Conservation (phyloP, 2,329 filamentous ascomycete species). For the Annulohypoxylon truncatum region DNA sequence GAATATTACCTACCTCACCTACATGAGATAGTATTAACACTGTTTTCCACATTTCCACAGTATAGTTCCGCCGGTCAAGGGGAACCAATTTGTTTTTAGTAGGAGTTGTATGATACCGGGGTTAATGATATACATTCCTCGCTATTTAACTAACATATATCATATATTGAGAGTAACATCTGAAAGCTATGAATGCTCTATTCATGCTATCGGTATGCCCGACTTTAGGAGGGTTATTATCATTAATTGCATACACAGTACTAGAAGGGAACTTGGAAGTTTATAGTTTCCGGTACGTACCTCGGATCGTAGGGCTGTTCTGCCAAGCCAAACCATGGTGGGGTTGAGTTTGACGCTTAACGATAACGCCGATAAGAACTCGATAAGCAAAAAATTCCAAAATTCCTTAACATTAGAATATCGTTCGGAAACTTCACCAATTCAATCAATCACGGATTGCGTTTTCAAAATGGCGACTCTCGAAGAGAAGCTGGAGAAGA, state of each 20-base stretch:
- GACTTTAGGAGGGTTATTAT: too few relatives aligned
- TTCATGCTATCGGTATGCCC: background rate
- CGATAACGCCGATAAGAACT: constrained; percentile 48
- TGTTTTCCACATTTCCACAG: constrained; percentile 6
- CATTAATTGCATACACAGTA: too few relatives aligned
- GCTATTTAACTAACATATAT: background rate
- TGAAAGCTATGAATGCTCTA: background rate
- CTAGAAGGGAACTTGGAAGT: too few relatives aligned
- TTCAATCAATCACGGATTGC: constrained; percentile 34
- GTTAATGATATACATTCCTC: background rate
- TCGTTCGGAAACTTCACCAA: constrained; percentile 27
- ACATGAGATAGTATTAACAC: constrained; percentile 18
- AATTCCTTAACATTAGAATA: constrained; percentile 35
- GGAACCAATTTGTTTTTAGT: background rate
- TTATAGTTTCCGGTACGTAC: constrained; percentile 1
- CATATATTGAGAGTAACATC: background rate
- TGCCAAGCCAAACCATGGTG: constrained; percentile 40
- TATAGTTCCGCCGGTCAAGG: background rate
- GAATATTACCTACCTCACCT: constrained; percentile 2
- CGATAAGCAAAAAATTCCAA: constrained; percentile 46
- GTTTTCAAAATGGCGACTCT: constrained; percentile 64
- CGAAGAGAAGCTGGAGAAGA: constrained; percentile 95
- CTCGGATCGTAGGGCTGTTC: background rate
- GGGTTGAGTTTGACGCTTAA: constrained; percentile 36
- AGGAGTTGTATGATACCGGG: constrained; percentile 12